Evolutionary conservation across 345 rosid species (phyloP).

Genomic region (Eucalyptus regnans): DNA sequence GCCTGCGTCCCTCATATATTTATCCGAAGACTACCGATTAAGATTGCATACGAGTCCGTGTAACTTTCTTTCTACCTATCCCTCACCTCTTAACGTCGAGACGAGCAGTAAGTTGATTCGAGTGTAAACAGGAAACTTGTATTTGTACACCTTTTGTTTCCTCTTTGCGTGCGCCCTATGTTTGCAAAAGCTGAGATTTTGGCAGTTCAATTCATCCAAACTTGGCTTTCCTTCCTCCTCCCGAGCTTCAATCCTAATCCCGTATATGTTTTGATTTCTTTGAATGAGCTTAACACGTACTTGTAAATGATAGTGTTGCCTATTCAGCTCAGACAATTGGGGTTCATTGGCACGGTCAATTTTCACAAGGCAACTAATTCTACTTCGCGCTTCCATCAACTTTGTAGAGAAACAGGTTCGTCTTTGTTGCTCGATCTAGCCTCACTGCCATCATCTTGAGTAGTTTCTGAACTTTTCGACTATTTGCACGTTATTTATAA

Average conservation of each 20-base stretch:
- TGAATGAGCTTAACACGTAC: not conserved
- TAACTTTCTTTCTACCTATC: not conserved
- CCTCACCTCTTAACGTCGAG: not conserved
- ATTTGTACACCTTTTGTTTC: not conserved
- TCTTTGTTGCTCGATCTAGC: not conserved
- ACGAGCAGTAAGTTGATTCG: not conserved
- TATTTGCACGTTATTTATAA: not conserved
- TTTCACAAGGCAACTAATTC: not conserved
- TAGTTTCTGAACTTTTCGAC: not conserved
- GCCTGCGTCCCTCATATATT: not conserved
- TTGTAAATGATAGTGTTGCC: not conserved
- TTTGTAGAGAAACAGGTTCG: not conserved
- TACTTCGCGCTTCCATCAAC: not conserved
- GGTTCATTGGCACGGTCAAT: not conserved
- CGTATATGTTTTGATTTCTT: not conserved
- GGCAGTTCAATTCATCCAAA: not conserved
- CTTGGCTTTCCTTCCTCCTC: not conserved
- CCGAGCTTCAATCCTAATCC: not conserved
- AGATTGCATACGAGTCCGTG: not conserved
- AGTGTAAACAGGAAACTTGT: not conserved
- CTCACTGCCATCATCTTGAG: not conserved
- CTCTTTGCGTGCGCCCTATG: not conserved
- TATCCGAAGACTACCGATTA: not conserved
- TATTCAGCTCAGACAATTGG: not conserved
- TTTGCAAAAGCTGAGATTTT: not conserved